Conservation (phyloP, 2,329 filamentous ascomycete genomes). For the Colletotrichum musicola region DNA sequence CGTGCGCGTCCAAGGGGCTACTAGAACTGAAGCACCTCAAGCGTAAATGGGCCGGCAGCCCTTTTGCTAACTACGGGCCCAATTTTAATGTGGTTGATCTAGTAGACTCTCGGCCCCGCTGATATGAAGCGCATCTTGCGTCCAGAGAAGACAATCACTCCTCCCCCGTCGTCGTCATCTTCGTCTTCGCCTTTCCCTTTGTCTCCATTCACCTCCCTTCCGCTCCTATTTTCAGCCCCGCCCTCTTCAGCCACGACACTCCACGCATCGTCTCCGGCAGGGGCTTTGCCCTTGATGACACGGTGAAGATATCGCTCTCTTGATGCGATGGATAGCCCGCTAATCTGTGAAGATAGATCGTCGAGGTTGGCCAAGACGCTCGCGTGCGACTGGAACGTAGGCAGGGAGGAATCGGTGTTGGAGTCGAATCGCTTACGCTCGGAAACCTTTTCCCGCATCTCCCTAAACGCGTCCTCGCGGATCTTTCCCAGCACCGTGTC, state of each 20-base stretch:
- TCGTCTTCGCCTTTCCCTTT: background rate
- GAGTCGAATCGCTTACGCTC: conserved; percentile 28
- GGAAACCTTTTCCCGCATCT: conserved; percentile 23
- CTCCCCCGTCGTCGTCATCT: conserved; percentile 7
- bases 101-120: too few relatives aligned
- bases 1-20: too few relatives aligned
- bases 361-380: background rate
- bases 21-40: too few relatives aligned
- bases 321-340: background rate
- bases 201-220: background rate
- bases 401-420: conserved; percentile 3
- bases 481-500: conserved; percentile 15
- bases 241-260: background rate
- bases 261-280: background rate
- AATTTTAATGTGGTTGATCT: too few relatives aligned
- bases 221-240: background rate
- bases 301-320: too few relatives aligned
- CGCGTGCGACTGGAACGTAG: background rate
- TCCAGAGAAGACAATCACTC: background rate
- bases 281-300: too few relatives aligned
- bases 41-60: too few relatives aligned
- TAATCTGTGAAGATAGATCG: background rate
- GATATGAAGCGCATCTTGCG: background rate
- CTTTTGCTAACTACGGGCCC: too few relatives aligned
- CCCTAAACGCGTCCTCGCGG: conserved; percentile 14